phyloP scores from a whole-genome alignment of 805 yeast genomes.

The Myxozyma mucilagina region DNA sequence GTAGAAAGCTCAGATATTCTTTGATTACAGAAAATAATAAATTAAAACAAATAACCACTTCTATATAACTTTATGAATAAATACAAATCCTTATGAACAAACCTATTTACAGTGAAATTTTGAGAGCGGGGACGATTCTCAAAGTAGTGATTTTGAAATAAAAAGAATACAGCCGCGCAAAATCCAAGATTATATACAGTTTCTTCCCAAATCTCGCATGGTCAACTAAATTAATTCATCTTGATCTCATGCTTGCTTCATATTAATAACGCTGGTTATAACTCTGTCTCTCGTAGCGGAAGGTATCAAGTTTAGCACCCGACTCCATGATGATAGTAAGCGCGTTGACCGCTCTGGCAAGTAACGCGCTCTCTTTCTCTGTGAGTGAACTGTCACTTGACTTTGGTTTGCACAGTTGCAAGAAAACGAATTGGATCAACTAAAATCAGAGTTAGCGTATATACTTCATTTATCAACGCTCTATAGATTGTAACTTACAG shows the following conservation, averaged over 20 bases:
- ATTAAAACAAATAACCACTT: too few relatives aligned
- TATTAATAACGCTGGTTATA: background rate
- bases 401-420: background rate
- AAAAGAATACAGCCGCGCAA: background rate
- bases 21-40: too few relatives aligned
- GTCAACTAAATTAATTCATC: background rate
- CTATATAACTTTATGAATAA: too few relatives aligned
- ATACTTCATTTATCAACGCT: too few relatives aligned
- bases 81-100: too few relatives aligned
- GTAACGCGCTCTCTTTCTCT: background rate
- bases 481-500: background rate
- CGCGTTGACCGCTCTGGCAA: slow-evolving; percentile 6
- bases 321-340: slow-evolving; percentile 12
- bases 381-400: background rate
- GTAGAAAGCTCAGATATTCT: too few relatives aligned
- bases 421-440: slow-evolving; percentile 1
- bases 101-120: too few relatives aligned
- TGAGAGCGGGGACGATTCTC: too few relatives aligned
- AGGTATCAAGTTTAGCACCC: too few relatives aligned
- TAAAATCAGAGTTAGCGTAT: background rate
- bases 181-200: background rate
- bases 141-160: background rate
- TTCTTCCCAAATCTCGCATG: background rate
- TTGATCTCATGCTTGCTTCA: background rate
- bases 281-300: too few relatives aligned